phyloP scores from a whole-genome alignment of 1,284 basidiomycete genomes.

The Volvariella volvacea region DNA sequence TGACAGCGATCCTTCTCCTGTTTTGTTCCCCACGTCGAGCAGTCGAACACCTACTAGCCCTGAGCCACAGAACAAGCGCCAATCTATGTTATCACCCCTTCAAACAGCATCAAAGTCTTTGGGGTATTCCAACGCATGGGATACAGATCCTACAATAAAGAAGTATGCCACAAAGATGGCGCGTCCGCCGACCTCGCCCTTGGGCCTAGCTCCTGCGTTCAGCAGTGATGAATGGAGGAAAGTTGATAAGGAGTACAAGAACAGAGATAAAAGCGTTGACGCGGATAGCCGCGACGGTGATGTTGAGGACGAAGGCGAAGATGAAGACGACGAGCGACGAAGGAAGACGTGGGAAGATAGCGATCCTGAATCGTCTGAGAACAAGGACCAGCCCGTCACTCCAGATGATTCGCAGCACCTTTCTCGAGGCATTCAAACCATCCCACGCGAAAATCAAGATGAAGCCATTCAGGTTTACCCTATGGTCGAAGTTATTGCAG shows the following conservation, averaged over 20 bases:
- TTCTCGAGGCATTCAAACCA: constrained; percentile 56
- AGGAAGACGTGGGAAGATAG: constrained; percentile 19
- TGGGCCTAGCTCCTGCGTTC: constrained; percentile 39
- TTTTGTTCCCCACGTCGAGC: constrained; percentile 35
- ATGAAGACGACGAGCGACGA: constrained; percentile 20
- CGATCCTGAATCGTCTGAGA: background rate
- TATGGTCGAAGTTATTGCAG: constrained; percentile 10
- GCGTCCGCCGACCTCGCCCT: constrained; percentile 37
- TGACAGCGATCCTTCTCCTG: constrained; percentile 53
- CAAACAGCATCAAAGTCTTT: constrained; percentile 49
- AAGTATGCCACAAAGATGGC: constrained; percentile 65
- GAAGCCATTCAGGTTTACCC: constrained; percentile 48
- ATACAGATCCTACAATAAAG: constrained; percentile 70
- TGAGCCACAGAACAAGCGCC: constrained; percentile 20
- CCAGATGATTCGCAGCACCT: constrained; percentile 40
- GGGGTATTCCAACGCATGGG: constrained; percentile 78
- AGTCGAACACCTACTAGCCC: constrained; percentile 26
- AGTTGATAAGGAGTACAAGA: constrained; percentile 27
- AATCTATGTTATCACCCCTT: constrained; percentile 25
- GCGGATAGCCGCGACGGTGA: constrained; percentile 75
- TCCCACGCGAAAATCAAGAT: constrained; percentile 39
- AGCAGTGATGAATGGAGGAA: constrained; percentile 36
- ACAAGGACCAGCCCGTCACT: background rate
- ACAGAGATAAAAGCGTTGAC: constrained; percentile 50
- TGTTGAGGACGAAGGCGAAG: constrained; percentile 74